A percentile compares a stretch with the other conserved stretches of the same genome.
These are phyloP conservation scores for Rubia tinctorum DNA, from an alignment of 305 asterid species.

Conservation along the genomic window DNA sequence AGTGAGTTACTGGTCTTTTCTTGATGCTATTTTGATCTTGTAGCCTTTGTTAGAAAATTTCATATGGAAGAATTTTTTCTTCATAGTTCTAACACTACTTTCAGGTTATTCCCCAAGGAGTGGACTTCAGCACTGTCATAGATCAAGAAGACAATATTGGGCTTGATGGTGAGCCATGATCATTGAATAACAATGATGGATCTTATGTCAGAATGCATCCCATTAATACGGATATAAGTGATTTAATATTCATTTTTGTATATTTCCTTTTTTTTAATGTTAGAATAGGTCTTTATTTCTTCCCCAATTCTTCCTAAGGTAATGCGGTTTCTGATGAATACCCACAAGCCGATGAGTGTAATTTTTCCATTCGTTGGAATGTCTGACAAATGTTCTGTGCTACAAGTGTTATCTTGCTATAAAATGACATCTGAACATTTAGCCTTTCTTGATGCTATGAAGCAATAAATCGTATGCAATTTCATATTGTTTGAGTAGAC, in stretches of 20 bases:
- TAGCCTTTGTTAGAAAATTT: too few species aligned
- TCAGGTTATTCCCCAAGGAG: constrained; percentile 93
- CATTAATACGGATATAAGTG: constrained; percentile 22
- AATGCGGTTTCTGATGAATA: constrained; percentile 81
- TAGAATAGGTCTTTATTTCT: not conserved
- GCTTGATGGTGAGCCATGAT: constrained; percentile 62
- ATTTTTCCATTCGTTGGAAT: too few species aligned
- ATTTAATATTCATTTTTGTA: constrained; percentile 13
- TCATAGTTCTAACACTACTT: not conserved
- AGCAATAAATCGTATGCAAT: not conserved
- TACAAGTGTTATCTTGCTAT: not conserved
- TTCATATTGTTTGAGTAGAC: not conserved
- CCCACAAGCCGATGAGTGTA: constrained; percentile 82
- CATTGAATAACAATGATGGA: constrained; percentile 48
- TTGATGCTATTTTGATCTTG: too few species aligned
- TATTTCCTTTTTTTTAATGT: not conserved
- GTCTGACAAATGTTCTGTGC: not conserved
- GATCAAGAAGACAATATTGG: constrained; percentile 65
- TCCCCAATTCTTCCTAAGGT: constrained; percentile 36
- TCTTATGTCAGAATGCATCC: constrained; percentile 23
- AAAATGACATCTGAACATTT: not conserved
- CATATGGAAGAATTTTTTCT: too few species aligned
- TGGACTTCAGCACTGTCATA: constrained; percentile 83
- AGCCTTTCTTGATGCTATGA: not conserved
- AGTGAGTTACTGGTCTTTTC: too few species aligned